These are phyloP conservation scores for Logfia minima DNA, from an alignment of 129 eudicot genomes.

Conservation along the genomic window DNA sequence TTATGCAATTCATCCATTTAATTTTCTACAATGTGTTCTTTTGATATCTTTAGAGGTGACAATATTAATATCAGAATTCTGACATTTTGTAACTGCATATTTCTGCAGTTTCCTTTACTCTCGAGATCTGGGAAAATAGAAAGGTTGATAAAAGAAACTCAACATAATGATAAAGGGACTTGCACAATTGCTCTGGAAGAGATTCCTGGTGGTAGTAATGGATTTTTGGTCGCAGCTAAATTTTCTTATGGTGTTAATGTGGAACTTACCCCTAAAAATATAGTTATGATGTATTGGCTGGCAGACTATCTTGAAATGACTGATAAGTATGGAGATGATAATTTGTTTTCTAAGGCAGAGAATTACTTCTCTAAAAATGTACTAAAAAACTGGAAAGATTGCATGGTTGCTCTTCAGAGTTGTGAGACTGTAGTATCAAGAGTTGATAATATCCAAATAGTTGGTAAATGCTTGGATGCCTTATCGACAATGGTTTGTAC, in stretches of 20 bases:
- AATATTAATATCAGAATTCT: neutral
- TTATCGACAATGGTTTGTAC: constrained; percentile 73
- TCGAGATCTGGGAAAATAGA: constrained; percentile 77
- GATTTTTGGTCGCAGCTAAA: constrained; percentile 49
- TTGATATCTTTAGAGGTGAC: neutral
- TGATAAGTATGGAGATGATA: constrained; percentile 71
- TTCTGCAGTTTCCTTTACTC: constrained; percentile 75
- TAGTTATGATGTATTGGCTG: constrained; percentile 62
- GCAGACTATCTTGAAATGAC: constrained; percentile 81
- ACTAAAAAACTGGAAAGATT: constrained; percentile 71
- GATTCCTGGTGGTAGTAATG: constrained; percentile 63
- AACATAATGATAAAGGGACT: constrained; percentile 34
- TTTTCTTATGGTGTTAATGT: constrained; percentile 67
- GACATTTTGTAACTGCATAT: constrained; percentile 14
- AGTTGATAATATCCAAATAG: constrained; percentile 59
- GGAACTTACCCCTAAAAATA: constrained; percentile 65
- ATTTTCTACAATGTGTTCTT: neutral
- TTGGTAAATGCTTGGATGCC: constrained; percentile 58
- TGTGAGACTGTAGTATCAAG: constrained; percentile 45
- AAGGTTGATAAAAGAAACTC: constrained; percentile 49
- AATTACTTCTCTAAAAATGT: constrained; percentile 63
- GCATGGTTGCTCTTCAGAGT: constrained; percentile 69
- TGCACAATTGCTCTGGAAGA: constrained; percentile 42
- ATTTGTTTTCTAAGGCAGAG: constrained; percentile 53
- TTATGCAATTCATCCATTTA: neutral